A percentile compares a stretch with the other conserved stretches of the same genome.
Evolutionary conservation across 345 rosid species (phyloP).

Genomic region (Salix koriyanagi): DNA sequence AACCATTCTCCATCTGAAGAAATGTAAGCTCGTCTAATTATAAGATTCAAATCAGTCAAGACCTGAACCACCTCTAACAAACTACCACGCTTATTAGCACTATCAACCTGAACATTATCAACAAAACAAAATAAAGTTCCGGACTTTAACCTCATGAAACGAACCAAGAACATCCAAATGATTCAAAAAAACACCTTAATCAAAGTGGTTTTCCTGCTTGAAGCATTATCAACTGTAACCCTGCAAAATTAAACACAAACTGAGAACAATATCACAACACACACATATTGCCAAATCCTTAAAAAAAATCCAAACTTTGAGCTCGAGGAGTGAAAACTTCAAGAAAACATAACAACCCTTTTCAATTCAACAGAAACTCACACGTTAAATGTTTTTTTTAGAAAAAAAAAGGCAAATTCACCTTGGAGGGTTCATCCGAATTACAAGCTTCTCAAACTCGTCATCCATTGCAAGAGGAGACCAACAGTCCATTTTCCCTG

Average conservation of each 20-base stretch:
- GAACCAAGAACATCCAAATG: conserved; percentile 1
- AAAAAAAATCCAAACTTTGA: conserved; percentile 11
- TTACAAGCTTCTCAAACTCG: conserved; percentile 69
- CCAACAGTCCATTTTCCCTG: conserved; percentile 60
- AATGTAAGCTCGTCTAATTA: conserved; percentile 71
- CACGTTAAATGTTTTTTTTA: neutral
- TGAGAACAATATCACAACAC: conserved; percentile 12
- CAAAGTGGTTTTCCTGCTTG: conserved; percentile 58
- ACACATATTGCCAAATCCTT: conserved; percentile 3
- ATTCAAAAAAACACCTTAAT: conserved; percentile 47
- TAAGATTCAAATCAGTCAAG: conserved; percentile 66
- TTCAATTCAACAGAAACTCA: conserved; percentile 8
- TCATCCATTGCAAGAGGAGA: conserved; percentile 45
- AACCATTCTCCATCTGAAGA: conserved; percentile 89
- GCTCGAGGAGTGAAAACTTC: conserved; percentile 7
- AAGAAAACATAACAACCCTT: conserved; percentile 12
- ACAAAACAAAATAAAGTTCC: neutral
- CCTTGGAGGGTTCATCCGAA: conserved; percentile 85
- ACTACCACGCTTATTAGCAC: conserved; percentile 76
- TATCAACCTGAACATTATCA: conserved; percentile 50
- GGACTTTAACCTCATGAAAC: neutral
- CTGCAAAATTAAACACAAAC: conserved; percentile 38
- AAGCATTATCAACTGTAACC: conserved; percentile 60
- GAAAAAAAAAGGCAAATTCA: conserved; percentile 8
- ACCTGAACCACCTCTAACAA: conserved; percentile 81